Conservation (phyloP, 129 eudicot species). For the Ambrosia artemisiifolia region DNA sequence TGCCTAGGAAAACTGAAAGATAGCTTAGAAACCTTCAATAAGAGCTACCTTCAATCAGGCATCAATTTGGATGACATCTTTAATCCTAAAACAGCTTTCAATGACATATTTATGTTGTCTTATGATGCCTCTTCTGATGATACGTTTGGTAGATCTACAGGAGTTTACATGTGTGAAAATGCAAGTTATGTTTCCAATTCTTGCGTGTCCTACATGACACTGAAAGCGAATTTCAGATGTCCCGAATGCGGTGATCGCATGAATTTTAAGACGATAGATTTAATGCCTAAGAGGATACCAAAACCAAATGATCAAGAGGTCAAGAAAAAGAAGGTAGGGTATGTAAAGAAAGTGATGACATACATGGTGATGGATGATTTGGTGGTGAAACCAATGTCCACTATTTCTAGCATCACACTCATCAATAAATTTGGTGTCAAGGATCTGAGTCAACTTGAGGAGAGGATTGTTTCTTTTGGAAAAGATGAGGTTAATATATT, state of each 20-base stretch:
- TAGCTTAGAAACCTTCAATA: neutral
- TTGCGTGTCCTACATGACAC: neutral
- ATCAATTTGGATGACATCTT: neutral
- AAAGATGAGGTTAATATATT: neutral
- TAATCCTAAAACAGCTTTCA: neutral
- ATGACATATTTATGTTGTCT: neutral
- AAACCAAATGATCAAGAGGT: neutral
- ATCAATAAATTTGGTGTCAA: constrained; percentile 3
- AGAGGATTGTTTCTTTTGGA: neutral
- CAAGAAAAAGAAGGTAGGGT: neutral
- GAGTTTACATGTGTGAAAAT: neutral
- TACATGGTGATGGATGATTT: constrained; percentile 19
- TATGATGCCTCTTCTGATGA: neutral
- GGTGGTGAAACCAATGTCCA: constrained; percentile 16
- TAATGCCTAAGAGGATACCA: neutral
- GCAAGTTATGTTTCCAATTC: neutral
- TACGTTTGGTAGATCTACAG: too few species aligned
- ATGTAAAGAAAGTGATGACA: neutral
- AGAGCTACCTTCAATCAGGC: neutral
- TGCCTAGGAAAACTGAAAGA: neutral
- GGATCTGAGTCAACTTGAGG: constrained; percentile 13
- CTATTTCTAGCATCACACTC: constrained; percentile 4
- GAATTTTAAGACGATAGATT: neutral
- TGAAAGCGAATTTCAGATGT: neutral
- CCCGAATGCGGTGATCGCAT: neutral